Conservation (phyloP, 192 early-diverging fungal species). For the Entophlyctis luteolus region DNA sequence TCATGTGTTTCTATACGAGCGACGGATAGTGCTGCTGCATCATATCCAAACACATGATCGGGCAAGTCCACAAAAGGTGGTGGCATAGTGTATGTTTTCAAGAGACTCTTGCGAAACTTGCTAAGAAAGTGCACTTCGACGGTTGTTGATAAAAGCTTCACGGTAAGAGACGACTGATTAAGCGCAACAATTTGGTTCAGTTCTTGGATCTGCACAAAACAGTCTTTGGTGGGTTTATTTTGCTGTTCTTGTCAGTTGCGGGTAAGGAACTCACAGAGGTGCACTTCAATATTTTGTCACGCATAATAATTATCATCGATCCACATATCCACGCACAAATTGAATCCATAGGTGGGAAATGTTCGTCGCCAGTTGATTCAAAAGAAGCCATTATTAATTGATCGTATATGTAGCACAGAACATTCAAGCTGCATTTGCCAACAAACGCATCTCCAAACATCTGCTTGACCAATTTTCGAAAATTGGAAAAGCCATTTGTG, state of each 20-base stretch:
- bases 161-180: constrained; percentile 10
- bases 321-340: constrained; percentile 24
- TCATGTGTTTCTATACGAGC: neutral
- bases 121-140: constrained; percentile 18
- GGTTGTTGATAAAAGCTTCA: constrained; percentile 10
- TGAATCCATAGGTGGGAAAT: constrained; percentile 22
- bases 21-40: neutral
- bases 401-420: constrained; percentile 22
- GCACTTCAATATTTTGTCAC: constrained; percentile 18
- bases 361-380: constrained; percentile 16
- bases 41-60: constrained; percentile 12
- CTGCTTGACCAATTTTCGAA: neutral
- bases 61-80: constrained; percentile 12
- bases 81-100: neutral
- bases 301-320: constrained; percentile 16
- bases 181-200: neutral
- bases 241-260: neutral
- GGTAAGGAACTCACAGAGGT: neutral
- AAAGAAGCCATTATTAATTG: constrained; percentile 21
- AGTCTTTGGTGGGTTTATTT: neutral
- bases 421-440: constrained; percentile 10
- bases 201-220: neutral
- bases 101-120: neutral
- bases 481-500: constrained; percentile 19
- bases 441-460: constrained; percentile 21